Evolutionary conservation across 1,284 basidiomycete species (phyloP).

Genomic region (Leccinum pachyderme): DNA sequence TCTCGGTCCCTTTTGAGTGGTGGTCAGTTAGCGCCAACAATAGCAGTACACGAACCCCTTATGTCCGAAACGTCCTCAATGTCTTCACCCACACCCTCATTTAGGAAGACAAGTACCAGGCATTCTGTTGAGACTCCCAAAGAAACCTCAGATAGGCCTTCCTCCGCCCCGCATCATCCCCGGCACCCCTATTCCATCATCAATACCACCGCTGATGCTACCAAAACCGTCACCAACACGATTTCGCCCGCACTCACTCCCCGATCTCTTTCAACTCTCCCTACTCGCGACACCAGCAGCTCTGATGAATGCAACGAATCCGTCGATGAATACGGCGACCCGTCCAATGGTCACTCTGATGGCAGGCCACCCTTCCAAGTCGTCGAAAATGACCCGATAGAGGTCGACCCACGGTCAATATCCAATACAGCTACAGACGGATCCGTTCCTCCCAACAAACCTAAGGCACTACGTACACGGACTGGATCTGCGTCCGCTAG

Average conservation of each 20-base stretch:
- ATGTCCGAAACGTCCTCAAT: not conserved
- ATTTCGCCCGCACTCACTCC: no score
- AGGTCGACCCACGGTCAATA: conserved; percentile 14
- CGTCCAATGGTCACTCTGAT: conserved; percentile 27
- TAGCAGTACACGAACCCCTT: not conserved
- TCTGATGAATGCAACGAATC: conserved; percentile 17
- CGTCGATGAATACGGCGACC: no score
- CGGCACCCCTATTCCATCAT: not conserved
- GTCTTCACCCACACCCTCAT: not conserved
- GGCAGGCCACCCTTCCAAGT: conserved; percentile 40
- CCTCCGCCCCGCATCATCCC: not conserved
- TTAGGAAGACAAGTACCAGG: not conserved
- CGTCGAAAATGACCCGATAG: conserved; percentile 63
- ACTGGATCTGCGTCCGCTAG: not conserved
- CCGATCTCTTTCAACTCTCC: no score
- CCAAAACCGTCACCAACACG: no score
- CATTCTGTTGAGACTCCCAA: not conserved
- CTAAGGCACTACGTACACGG: no score
- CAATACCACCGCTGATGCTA: not conserved
- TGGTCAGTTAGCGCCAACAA: not conserved
- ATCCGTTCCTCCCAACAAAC: no score
- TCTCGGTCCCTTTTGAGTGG: not conserved
- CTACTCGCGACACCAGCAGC: conserved; percentile 11
- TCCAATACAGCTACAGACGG: not conserved
- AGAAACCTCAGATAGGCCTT: not conserved